These are phyloP conservation scores for Funneliformis geosporum DNA, from an alignment of 192 early-diverging fungal genomes.

Conservation along the genomic window DNA sequence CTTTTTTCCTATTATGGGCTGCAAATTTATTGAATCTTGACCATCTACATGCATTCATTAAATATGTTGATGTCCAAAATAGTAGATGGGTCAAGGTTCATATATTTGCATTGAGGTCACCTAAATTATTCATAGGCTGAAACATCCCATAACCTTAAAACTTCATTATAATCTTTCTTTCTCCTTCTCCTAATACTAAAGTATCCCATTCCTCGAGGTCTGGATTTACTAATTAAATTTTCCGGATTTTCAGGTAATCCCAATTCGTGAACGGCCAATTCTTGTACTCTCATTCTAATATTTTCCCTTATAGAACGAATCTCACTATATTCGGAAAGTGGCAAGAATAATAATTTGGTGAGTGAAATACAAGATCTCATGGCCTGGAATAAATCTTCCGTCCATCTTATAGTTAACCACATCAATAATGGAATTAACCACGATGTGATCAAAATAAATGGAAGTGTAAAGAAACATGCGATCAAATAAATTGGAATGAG, in stretches of 20 bases:
- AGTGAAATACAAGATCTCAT: conserved; percentile 40
- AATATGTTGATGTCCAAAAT: too few species aligned
- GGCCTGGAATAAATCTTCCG: conserved; percentile 43
- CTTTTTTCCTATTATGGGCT: too few species aligned
- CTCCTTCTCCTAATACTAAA: conserved; percentile 46
- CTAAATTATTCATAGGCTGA: conserved; percentile 36
- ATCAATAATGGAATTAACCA: conserved; percentile 40
- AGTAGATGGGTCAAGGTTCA: too few species aligned
- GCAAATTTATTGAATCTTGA: too few species aligned
- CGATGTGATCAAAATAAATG: conserved; percentile 36
- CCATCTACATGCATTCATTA: too few species aligned
- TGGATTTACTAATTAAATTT: conserved; percentile 38
- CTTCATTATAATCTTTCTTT: conserved; percentile 49
- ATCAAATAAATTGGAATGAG: conserved; percentile 41
- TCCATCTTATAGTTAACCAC: conserved; percentile 50
- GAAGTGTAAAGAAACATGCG: conserved; percentile 38
- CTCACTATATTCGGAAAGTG: conserved; percentile 35
- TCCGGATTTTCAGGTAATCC: conserved; percentile 45
- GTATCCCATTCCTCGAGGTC: conserved; percentile 39
- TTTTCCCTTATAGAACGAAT: conserved; percentile 34
- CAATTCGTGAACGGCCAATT: conserved; percentile 38
- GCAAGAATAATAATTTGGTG: conserved; percentile 38
- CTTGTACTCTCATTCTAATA: conserved; percentile 34
- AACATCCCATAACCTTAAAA: conserved; percentile 46
- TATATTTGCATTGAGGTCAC: too few species aligned